phyloP scores from a whole-genome alignment of 192 early-diverging fungal genomes.

The Entrophospora sp. region DNA sequence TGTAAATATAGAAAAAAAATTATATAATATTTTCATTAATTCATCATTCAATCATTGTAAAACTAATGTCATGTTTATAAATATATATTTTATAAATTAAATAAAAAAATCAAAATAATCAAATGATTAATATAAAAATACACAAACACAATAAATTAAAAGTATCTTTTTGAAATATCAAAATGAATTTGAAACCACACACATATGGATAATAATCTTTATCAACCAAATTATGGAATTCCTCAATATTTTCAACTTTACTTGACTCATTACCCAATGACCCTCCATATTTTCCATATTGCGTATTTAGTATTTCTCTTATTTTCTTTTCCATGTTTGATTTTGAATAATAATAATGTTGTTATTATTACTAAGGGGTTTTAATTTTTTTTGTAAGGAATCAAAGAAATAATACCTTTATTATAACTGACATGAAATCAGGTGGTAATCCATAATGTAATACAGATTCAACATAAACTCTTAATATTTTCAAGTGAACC shows the following conservation, averaged over 20 bases:
- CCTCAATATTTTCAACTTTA: constrained; percentile 73
- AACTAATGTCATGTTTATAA: too few species aligned
- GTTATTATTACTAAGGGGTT: too few species aligned
- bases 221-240: constrained; percentile 73
- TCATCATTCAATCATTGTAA: too few species aligned
- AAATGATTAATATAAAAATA: neutral
- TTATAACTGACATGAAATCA: constrained; percentile 72
- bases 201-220: constrained; percentile 92
- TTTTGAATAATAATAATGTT: constrained; percentile 49
- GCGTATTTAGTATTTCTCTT: constrained; percentile 61
- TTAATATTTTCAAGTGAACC: constrained; percentile 90
- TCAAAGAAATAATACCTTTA: constrained; percentile 42
- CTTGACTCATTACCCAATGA: constrained; percentile 38
- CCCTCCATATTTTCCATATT: constrained; percentile 82
- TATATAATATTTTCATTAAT: neutral
- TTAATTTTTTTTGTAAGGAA: neutral
- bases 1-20: too few species aligned
- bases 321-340: constrained; percentile 77
- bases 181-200: constrained; percentile 61
- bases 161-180: constrained; percentile 25
- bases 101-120: neutral
- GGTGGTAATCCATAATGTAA: constrained; percentile 96
- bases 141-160: neutral
- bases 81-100: neutral
- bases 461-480: constrained; percentile 94